phyloP scores from a whole-genome alignment of 345 rosid genomes.

The Gossypium sturtianum region DNA sequence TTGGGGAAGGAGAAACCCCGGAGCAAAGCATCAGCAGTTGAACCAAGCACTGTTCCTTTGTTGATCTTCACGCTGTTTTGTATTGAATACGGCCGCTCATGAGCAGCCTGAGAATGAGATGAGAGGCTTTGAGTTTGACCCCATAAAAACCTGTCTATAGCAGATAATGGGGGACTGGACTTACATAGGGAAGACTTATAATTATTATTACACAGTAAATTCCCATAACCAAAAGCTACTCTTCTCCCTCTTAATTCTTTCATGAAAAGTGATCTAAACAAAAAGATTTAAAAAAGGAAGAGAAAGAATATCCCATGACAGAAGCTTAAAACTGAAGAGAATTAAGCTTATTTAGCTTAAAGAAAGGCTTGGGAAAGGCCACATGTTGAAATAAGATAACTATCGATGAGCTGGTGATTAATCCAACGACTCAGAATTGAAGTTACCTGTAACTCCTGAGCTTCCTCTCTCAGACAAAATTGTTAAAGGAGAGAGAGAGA shows the following conservation, averaged over 20 bases:
- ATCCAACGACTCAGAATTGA: conserved; percentile 38
- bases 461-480: conserved; percentile 39
- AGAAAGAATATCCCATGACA: conserved; percentile 17
- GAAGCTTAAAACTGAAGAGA: conserved; percentile 19
- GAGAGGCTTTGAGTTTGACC: conserved; percentile 32
- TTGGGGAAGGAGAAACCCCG: conserved; percentile 12
- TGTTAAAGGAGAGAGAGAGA: conserved; percentile 5
- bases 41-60: conserved; percentile 13
- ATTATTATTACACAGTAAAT: conserved; percentile 11
- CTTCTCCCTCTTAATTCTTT: conserved; percentile 22
- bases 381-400: conserved; percentile 15
- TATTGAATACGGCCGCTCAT: conserved; percentile 18
- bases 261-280: conserved; percentile 22
- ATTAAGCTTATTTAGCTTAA: conserved; percentile 13
- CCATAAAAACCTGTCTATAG: conserved; percentile 69
- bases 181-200: conserved; percentile 14
- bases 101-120: conserved; percentile 6
- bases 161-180: conserved; percentile 60
- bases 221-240: conserved; percentile 17
- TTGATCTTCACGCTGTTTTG: conserved; percentile 17
- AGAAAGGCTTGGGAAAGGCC: conserved; percentile 33
- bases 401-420: conserved; percentile 22
- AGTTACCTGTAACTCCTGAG: conserved; percentile 46
- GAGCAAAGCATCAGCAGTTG: conserved; percentile 10
- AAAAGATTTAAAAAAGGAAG: conserved; percentile 18